These are phyloP conservation scores for Gossypium gossypioides DNA, from an alignment of 441 rosid genomes.

Conservation along the genomic window DNA sequence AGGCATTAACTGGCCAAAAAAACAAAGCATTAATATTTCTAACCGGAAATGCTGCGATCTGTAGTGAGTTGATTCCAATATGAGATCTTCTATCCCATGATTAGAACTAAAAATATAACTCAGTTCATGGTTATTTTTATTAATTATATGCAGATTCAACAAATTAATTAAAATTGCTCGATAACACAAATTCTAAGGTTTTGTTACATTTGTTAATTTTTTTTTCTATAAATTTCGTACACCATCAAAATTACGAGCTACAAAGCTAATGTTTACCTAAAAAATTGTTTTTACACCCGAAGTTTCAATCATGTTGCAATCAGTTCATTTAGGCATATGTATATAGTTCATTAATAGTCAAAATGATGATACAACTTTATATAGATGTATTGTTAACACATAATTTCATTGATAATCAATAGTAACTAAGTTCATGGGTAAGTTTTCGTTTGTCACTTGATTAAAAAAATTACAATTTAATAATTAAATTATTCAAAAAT, in stretches of 20 bases:
- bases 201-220: not conserved
- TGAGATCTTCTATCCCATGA: not conserved
- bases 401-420: too few relatives aligned
- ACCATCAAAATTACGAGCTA: too few relatives aligned
- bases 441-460: too few relatives aligned
- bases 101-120: too few relatives aligned
- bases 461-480: too few relatives aligned
- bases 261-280: not conserved
- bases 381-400: too few relatives aligned
- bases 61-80: not conserved
- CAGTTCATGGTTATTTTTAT: not conserved
- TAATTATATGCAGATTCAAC: not conserved
- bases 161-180: not conserved
- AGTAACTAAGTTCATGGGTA: too few relatives aligned
- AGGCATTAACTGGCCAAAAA: not conserved
- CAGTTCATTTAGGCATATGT: not conserved
- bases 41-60: not conserved
- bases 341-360: not conserved
- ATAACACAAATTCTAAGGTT: not conserved
- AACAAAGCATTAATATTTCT: not conserved
- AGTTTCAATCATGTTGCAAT: not conserved
- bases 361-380: too few relatives aligned
- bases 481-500: too few relatives aligned
- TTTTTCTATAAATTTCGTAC: not conserved
- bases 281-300: not conserved